A percentile compares a stretch with the other conserved stretches of the same genome.
These are phyloP conservation scores for Ambrosia trifida DNA, from an alignment of 129 eudicot genomes.

Conservation along the genomic window DNA sequence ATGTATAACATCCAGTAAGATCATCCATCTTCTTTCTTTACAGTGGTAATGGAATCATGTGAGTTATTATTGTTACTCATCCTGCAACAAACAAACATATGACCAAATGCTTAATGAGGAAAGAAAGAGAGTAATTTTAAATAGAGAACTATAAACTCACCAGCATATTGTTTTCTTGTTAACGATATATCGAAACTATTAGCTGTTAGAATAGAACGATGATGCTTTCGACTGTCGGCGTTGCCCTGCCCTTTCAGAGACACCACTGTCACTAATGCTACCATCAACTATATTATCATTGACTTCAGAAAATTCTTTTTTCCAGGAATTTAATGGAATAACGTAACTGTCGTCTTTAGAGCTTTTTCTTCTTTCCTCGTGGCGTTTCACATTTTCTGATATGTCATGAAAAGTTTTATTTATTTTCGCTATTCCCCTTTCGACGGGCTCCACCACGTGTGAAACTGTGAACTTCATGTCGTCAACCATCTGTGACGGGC, in stretches of 20 bases:
- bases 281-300: conserved; percentile 51
- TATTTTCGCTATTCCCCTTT: conserved; percentile 78
- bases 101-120: not conserved
- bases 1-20: not conserved
- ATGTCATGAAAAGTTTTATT: conserved; percentile 80
- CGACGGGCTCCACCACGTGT: conserved; percentile 94
- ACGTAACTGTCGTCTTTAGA: conserved; percentile 78
- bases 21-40: conserved; percentile 25
- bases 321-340: conserved; percentile 70
- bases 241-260: conserved; percentile 46
- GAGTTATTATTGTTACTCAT: conserved; percentile 16
- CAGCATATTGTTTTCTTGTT: conserved; percentile 10
- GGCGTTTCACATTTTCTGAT: conserved; percentile 79
- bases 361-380: conserved; percentile 58
- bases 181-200: conserved; percentile 28
- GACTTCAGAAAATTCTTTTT: conserved; percentile 62
- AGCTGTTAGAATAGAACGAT: conserved; percentile 40
- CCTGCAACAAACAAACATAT: conserved; percentile 28
- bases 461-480: conserved; percentile 97
- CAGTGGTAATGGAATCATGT: conserved; percentile 18
- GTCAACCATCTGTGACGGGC: conserved; percentile 61
- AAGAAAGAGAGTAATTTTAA: not conserved
- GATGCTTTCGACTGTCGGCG: conserved; percentile 39
- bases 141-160: not conserved
- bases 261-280: conserved; percentile 74